A percentile compares a stretch with the other conserved stretches of the same genome.
phyloP scores from a whole-genome alignment of 2,329 filamentous ascomycete genomes.

The Mycosphaerella sp. region DNA sequence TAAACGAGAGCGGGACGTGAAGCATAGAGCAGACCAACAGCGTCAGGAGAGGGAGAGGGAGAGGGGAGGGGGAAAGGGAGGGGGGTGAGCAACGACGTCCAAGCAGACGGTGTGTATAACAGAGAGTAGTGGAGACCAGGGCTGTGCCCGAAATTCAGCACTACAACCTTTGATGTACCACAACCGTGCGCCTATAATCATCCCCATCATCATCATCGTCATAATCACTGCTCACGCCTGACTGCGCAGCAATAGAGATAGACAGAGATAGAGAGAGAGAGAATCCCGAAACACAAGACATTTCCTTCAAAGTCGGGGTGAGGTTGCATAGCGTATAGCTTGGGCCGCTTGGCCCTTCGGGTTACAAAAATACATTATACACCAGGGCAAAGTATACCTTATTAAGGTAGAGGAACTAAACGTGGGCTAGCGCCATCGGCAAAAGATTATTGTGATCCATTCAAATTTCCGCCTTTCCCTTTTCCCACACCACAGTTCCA shows the following conservation, averaged over 20 bases:
- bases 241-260: no score
- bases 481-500: neutral
- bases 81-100: conserved; percentile 3
- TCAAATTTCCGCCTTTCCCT: no score
- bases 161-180: conserved; percentile 10
- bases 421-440: conserved; percentile 4
- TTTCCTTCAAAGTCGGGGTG: conserved; percentile 2
- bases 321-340: neutral
- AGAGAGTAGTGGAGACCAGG: conserved; percentile 1
- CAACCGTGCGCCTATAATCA: conserved; percentile 12
- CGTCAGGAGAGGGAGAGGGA: conserved; percentile 1
- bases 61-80: no score
- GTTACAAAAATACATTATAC: neutral
- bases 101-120: conserved; percentile 17
- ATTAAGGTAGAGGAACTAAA: neutral
- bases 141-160: conserved; percentile 9
- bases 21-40: conserved; percentile 4
- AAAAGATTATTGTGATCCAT: neutral
- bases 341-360: neutral
- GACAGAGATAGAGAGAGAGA: neutral
- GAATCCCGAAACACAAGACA: conserved; percentile 1
- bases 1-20: neutral
- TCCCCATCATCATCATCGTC: conserved; percentile 4
- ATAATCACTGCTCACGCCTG: no score
- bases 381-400: no score